Evolutionary conservation across 2,329 filamentous ascomycete genomes (phyloP), one percentile per base, ranked within the genome.

Genomic region (Graphium sp.): DNA sequence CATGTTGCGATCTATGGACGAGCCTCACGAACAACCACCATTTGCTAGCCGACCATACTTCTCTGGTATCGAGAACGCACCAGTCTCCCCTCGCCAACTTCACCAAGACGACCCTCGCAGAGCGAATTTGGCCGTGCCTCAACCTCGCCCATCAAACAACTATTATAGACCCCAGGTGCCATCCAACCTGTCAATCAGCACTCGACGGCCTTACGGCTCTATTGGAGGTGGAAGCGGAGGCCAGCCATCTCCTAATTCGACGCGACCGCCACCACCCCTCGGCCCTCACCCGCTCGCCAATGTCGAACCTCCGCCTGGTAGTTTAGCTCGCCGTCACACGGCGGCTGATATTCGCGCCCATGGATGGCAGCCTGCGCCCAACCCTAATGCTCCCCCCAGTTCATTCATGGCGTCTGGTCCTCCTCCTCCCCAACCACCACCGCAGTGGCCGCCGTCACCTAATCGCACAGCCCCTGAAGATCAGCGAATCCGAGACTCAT

Each of bases 311-410:
- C 66, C 71, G 19, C 71, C 74, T 20, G 66, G 71, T 32, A 84
- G 73, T 41, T 61, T 93, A 26, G 69, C 74, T 24, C 74, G 87
- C 37, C 72, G 87, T 35, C 89, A 98, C 52, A 98, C 89, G 2
- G 87, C 85, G 22, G 89, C 89, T 33, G 89, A 98, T 47, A 95
- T 98, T 40, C 76, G 89, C 30, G 77, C 85, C 41, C 78, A 84
- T 46, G 82, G 78, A 21, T 87, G 80, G 73, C 75, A 74, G 36
- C 62, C 61, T 6, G 60, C 53, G 27, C 55, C 59, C 18, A 22
- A 32, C 21, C 26, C 32, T 3, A 17, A 21, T 6, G 34, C 31
- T 7, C 22, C 30, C 10, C 21, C 22, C 20, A n/a, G n/a, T n/a
- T n/a, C n/a, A n/a, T n/a, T n/a, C n/a, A n/a, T n/a, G n/a, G n/a